Base-by-base conservation (phyloP, 768 basidiomycete species). In the Stropharia rugosoannulata region DNA sequence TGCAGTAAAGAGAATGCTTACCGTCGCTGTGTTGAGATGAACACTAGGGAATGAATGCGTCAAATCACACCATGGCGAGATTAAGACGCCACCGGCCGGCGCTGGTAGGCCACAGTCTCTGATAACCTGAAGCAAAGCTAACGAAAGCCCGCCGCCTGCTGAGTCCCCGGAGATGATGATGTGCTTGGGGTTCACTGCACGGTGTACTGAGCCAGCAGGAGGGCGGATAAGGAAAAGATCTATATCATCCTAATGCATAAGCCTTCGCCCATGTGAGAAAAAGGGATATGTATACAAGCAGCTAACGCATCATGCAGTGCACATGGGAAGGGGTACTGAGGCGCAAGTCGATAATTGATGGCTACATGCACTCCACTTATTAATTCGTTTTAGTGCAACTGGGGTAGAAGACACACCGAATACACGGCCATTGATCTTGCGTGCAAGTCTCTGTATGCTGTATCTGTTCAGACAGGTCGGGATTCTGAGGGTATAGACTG, bases 241-340 rank as follows among this genome's bases (percentile, higher is more conserved):
- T 93, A 54, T 27, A n/a, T 19, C 27, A 22, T 29, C 2, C 22
- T n/a, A n/a, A 22, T 22, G 35, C 29, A 47, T 56, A 15, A 54
- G 57, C 40, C 15, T 8, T 3, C 13, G 13, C n/a, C 38, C 16
- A 11, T 10, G 41, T 27, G 7, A 32, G 1, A 11, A 41, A 9
- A 9, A 39, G 18, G 27, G 15, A 38, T 25, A 18, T 16, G 68
- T 85, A 62, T 62, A 93, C 91, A 98, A 7, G 94, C 87, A 2
- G 96, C 91, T 10, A 98, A 66, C 35, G 86, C 75, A 69, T 98
- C 96, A 63, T 97, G 95, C 6, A 98, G 71, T 1, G 88, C 92
- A 60, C 92, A 93, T 12, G 96, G 96, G 67, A 97, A 98, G 1
- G 96, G 96, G 63, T 96, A 98, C 71, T 98, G 96, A 0, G 96